phyloP scores from a whole-genome alignment of 2,329 filamentous ascomycete species.

The Sporothrix pallida region DNA sequence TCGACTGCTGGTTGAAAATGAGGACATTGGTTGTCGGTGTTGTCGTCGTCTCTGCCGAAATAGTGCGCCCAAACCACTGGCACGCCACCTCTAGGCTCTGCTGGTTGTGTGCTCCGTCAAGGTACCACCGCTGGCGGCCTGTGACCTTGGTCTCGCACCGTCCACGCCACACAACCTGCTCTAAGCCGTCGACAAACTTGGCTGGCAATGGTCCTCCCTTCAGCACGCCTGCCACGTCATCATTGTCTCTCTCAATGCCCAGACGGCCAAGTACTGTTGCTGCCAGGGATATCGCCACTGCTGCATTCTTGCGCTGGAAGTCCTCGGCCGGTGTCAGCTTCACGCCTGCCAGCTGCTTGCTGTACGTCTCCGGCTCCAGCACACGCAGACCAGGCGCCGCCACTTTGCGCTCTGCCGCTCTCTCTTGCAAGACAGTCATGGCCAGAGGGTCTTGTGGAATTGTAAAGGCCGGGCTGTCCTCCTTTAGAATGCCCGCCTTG shows the following conservation, averaged over 20 bases:
- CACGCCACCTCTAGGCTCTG: slow-evolving; percentile 81
- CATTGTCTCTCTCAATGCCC: slow-evolving; percentile 53
- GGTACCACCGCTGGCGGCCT: slow-evolving; percentile 70
- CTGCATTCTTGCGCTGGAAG: slow-evolving; percentile 40
- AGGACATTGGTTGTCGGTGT: slow-evolving; percentile 54
- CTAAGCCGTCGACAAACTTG: slow-evolving; percentile 68
- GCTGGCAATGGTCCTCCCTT: slow-evolving; percentile 49
- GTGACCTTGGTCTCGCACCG: slow-evolving; percentile 70
- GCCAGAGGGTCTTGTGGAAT: slow-evolving; percentile 51
- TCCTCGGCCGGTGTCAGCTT: slow-evolving; percentile 35
- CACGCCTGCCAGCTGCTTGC: slow-evolving; percentile 31
- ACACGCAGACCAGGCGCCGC: slow-evolving; percentile 37
- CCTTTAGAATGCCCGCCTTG: slow-evolving; percentile 73
- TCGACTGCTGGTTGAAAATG: slow-evolving; percentile 92
- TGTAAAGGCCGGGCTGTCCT: slow-evolving; percentile 65
- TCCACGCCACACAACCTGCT: slow-evolving; percentile 71
- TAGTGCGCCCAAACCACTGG: slow-evolving; percentile 70
- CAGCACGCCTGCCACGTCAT: slow-evolving; percentile 28
- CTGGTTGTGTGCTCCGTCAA: slow-evolving; percentile 87
- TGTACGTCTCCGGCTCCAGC: slow-evolving; percentile 36
- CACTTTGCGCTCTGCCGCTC: slow-evolving; percentile 56
- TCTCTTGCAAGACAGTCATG: slow-evolving; percentile 54
- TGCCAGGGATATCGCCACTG: slow-evolving; percentile 46
- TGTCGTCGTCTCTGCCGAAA: slow-evolving; percentile 22
- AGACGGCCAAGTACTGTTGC: slow-evolving; percentile 52